Percentiles rank a stretch among this genome's conserved stretches.
Conservation (phyloP, 306 rosid species). For the Casuarina cunninghamiana region DNA sequence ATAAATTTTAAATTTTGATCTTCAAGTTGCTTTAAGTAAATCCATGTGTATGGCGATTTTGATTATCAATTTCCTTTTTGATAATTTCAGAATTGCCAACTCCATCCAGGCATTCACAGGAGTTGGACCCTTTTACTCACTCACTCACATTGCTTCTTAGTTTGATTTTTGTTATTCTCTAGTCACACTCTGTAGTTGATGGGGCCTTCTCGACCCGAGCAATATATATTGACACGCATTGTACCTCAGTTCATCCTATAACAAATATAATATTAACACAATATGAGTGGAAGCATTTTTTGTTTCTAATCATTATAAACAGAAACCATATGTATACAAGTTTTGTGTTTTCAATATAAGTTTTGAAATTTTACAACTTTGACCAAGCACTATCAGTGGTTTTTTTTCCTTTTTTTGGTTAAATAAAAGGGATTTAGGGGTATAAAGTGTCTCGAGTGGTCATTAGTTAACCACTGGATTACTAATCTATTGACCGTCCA, state of each 20-base stretch:
- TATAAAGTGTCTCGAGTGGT: too few relatives aligned
- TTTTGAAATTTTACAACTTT: too few relatives aligned
- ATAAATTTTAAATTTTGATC: too few relatives aligned
- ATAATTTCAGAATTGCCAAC: not conserved
- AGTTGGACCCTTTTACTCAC: slow-evolving; percentile 35
- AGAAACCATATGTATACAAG: slow-evolving; percentile 14
- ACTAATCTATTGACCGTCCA: too few relatives aligned
- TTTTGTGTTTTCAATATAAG: not conserved
- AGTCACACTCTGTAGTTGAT: slow-evolving; percentile 24
- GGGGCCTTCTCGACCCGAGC: slow-evolving; percentile 21
- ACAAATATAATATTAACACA: too few relatives aligned
- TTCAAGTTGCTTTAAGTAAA: too few relatives aligned
- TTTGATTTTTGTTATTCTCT: slow-evolving; percentile 45
- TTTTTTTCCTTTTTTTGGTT: not conserved
- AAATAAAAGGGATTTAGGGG: too few relatives aligned
- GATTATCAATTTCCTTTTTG: too few relatives aligned
- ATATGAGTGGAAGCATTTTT: not conserved
- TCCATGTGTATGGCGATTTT: too few relatives aligned
- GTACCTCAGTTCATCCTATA: not conserved
- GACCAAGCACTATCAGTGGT: too few relatives aligned
- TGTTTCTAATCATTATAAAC: slow-evolving; percentile 7
- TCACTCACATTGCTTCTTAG: slow-evolving; percentile 31
- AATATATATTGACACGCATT: slow-evolving; percentile 25
- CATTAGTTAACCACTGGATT: too few relatives aligned
- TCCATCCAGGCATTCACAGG: slow-evolving; percentile 35